Evolutionary conservation across 768 basidiomycete species (phyloP), one percentile per base, ranked within the genome.

Genomic region (Trametes maxima): DNA sequence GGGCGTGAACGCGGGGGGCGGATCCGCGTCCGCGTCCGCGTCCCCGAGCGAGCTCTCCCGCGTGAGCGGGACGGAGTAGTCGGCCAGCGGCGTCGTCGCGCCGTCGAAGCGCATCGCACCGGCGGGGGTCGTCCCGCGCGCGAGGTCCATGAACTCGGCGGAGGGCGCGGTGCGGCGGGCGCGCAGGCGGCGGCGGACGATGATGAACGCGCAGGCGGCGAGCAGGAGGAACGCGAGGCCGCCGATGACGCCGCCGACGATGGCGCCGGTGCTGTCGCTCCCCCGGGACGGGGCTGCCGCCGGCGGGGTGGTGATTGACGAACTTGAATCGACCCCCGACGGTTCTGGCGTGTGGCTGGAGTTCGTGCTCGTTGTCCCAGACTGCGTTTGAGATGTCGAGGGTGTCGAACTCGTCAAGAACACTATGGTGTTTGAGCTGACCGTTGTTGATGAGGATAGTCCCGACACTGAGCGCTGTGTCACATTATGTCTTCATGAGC

Each of bases 221-320:
- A 65, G 19, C 35, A 69, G 57, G 35, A 65, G 62, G 44, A 81
- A 61, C 10, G 78, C 60, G 36, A 83, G 69, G 33, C 75, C 78
- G n/a, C 83, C 85, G 17, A 88, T 62, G 48, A 85, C 75, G 16
- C 78, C 75, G 2, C 86, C 86, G 5, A 80, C 84, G 42, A 88
- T 82, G 5, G 77, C 77, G 11, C 82, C 85, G 10, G 74, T 74
- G 42, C 57, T 60, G n/a, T 43, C 39, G 22, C 5, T 1, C 19
- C 19, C 25, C 19, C 28, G 25, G 11, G 11, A 5, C 12, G 24
- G 17, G 43, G 46, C 35, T 16, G 37, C 14, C 37, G 14, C 22
- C 19, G 53, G 22, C 16, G 44, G 1, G 13, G 33, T 14, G 19
- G 33, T 12, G 7, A 37, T 47, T 14, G 51, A 46, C 35, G 54